Evolutionary conservation across 2,329 filamentous ascomycete species (phyloP).

Genomic region (Fusarium sp.): DNA sequence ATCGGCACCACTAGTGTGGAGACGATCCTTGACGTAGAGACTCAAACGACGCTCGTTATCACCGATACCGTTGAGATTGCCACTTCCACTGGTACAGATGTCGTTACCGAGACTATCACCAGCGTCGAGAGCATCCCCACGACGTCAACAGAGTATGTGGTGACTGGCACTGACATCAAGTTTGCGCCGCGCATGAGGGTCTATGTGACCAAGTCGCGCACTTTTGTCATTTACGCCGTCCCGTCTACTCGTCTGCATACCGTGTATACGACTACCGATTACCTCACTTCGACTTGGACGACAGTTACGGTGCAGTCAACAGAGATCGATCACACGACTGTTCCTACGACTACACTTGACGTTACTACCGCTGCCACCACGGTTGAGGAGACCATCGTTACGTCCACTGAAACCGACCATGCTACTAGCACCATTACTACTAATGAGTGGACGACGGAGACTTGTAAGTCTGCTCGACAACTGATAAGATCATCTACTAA

Average conservation of each 20-base stretch:
- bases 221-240: conserved; percentile 14
- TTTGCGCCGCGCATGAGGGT: conserved; percentile 9
- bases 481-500: background rate
- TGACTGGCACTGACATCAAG: conserved; percentile 11
- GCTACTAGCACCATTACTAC: conserved; percentile 4
- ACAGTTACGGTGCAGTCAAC: conserved; percentile 16
- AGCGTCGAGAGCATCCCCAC: conserved; percentile 14
- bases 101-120: conserved; percentile 2
- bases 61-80: conserved; percentile 12
- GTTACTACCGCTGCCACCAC: conserved; percentile 15
- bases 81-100: conserved; percentile 18
- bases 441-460: conserved; percentile 7
- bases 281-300: conserved; percentile 10
- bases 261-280: conserved; percentile 15
- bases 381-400: background rate
- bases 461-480: background rate
- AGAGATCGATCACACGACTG: conserved; percentile 1
- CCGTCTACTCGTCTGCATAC: conserved; percentile 12
- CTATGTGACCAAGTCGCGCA: conserved; percentile 10
- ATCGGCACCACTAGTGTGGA: conserved; percentile 11
- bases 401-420: conserved; percentile 4
- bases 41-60: conserved; percentile 1
- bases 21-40: conserved; percentile 8
- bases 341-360: conserved; percentile 12
- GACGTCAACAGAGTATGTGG: conserved; percentile 15